Percentiles rank a stretch among this genome's conserved stretches.
Conservation (phyloP, 495 filamentous ascomycete species). For the Podospora didyma region DNA sequence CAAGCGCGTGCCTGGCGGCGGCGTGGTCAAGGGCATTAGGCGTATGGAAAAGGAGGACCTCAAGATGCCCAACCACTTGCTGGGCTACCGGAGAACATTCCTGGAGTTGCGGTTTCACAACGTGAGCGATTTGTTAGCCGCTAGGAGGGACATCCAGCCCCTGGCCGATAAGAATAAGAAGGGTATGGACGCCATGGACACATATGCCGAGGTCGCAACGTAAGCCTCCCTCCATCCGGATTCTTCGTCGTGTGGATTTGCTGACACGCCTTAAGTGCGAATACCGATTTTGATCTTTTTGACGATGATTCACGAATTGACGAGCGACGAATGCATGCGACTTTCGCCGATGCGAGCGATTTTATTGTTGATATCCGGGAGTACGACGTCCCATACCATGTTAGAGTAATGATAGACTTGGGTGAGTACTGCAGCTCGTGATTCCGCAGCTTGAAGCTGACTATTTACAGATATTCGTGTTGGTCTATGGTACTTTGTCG, state of each 20-base stretch:
- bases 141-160: slow-evolving; percentile 76
- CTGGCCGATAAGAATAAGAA: slow-evolving; percentile 96
- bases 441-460: slow-evolving; percentile 15
- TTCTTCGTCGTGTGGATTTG: background rate
- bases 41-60: slow-evolving; percentile 89
- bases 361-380: slow-evolving; percentile 98
- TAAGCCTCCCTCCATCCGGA: slow-evolving; percentile 37
- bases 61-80: slow-evolving; percentile 90
- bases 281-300: slow-evolving; percentile 91
- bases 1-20: slow-evolving; percentile 74
- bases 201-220: slow-evolving; percentile 94
- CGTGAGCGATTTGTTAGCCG: slow-evolving; percentile 76
- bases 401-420: slow-evolving; percentile 95
- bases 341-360: slow-evolving; percentile 86
- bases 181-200: slow-evolving; percentile 92
- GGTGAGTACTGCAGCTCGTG: slow-evolving; percentile 43
- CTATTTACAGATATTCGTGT: slow-evolving; percentile 73
- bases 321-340: slow-evolving; percentile 75
- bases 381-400: slow-evolving; percentile 99
- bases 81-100: slow-evolving; percentile 85
- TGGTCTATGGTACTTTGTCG: slow-evolving; percentile 95
- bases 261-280: slow-evolving; percentile 53
- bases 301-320: slow-evolving; percentile 86
- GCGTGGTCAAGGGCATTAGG: slow-evolving; percentile 72
- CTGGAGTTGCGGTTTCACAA: slow-evolving; percentile 84